A percentile compares a stretch with the other conserved stretches of the same genome.
These are phyloP conservation scores for Phellopilus nigrolimitatus DNA, from an alignment of 1,284 basidiomycete species.

Conservation along the genomic window DNA sequence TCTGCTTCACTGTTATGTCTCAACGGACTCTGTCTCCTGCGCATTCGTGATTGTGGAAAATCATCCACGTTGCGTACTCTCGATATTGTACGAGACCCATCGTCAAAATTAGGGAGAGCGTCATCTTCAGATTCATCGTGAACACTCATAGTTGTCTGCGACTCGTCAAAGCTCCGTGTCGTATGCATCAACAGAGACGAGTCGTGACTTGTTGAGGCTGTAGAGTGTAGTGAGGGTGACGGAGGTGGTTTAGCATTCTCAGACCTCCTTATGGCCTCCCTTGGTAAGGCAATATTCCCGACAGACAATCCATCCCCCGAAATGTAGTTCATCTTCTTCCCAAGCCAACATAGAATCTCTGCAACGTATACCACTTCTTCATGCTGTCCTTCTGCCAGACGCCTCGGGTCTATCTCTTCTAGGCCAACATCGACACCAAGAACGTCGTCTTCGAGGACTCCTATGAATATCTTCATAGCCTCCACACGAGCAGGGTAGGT, in stretches of 20 bases:
- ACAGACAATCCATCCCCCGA: slow-evolving; percentile 17
- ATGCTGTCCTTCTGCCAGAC: slow-evolving; percentile 54
- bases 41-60: slow-evolving; percentile 30
- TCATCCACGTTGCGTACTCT: slow-evolving; percentile 53
- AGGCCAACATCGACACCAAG: slow-evolving; percentile 54
- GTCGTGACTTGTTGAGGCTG: slow-evolving; percentile 5
- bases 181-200: slow-evolving; percentile 1
- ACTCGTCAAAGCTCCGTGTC: slow-evolving; percentile 3
- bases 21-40: not conserved
- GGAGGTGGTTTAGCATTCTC: not conserved
- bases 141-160: slow-evolving; percentile 9
- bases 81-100: slow-evolving; percentile 22
- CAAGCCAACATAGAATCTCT: slow-evolving; percentile 62
- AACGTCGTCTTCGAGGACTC: slow-evolving; percentile 67
- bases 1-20: slow-evolving; percentile 1
- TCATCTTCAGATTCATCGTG: slow-evolving; percentile 6
- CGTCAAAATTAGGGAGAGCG: slow-evolving; percentile 8
- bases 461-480: slow-evolving; percentile 75
- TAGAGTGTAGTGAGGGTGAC: slow-evolving; percentile 4
- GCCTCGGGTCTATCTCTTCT: slow-evolving; percentile 55
- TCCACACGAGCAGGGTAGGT: slow-evolving; percentile 40
- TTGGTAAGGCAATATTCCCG: slow-evolving; percentile 12
- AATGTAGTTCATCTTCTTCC: slow-evolving; percentile 40
- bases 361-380: slow-evolving; percentile 61
- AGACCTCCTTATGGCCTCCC: not conserved